phyloP scores from a whole-genome alignment of 2,329 filamentous ascomycete genomes.

The Talaromyces sp. region DNA sequence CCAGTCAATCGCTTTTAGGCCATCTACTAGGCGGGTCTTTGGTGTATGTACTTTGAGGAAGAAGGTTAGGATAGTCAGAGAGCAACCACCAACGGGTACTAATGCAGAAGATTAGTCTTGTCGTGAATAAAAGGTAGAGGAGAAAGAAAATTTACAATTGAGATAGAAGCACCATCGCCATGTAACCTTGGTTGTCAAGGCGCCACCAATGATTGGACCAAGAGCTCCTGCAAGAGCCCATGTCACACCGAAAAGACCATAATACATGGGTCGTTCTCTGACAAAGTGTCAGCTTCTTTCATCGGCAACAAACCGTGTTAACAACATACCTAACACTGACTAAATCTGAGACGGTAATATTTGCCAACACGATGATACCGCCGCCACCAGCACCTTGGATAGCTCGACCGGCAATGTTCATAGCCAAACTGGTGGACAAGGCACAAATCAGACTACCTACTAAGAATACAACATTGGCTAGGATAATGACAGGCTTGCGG shows the following conservation, averaged over 20 bases:
- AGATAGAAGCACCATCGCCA: constrained; percentile 64
- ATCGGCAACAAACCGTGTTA: not conserved
- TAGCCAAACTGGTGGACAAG: constrained; percentile 56
- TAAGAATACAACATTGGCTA: constrained; percentile 61
- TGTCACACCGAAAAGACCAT: constrained; percentile 59
- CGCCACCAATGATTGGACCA: constrained; percentile 61
- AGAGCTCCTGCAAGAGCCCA: constrained; percentile 61
- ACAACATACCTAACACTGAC: constrained; percentile 54
- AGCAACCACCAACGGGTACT: constrained; percentile 59
- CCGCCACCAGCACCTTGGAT: constrained; percentile 64
- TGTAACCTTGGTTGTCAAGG: constrained; percentile 56
- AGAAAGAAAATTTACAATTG: constrained; percentile 44
- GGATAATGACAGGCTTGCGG: constrained; percentile 59
- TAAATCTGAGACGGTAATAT: constrained; percentile 62
- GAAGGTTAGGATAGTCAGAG: constrained; percentile 57
- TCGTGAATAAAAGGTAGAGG: not conserved
- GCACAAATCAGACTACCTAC: constrained; percentile 61
- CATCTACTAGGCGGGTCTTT: constrained; percentile 56
- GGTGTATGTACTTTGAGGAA: constrained; percentile 62
- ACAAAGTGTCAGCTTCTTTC: not conserved
- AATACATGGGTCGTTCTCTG: constrained; percentile 57
- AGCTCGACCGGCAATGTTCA: constrained; percentile 60
- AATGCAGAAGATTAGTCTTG: constrained; percentile 14
- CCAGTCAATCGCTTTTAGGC: constrained; percentile 63
- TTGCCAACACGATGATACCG: constrained; percentile 61